Percentiles rank a stretch among this genome's conserved stretches.
Conservation (phyloP, 164 flowering plant species). For the Warburgia ugandensis region DNA sequence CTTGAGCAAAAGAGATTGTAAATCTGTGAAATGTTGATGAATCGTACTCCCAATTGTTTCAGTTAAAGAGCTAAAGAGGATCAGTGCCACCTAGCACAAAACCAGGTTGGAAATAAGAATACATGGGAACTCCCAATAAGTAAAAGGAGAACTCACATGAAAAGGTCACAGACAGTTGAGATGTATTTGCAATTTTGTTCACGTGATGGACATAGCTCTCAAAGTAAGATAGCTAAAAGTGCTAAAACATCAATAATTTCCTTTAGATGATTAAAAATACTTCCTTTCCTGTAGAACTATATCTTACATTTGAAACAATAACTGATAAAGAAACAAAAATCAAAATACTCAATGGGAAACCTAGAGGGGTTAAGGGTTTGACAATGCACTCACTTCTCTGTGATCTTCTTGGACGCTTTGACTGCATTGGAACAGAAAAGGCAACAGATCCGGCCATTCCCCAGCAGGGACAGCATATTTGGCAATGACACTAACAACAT, state of each 20-base stretch:
- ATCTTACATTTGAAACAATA: too few species aligned
- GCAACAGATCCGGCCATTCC: constrained; percentile 91
- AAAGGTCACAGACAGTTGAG: too few species aligned
- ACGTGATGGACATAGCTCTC: background rate
- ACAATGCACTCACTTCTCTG: constrained; percentile 56
- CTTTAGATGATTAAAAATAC: background rate
- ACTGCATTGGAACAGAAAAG: constrained; percentile 90
- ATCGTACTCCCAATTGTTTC: constrained; percentile 88
- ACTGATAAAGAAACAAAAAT: background rate
- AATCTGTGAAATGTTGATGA: constrained; percentile 65
- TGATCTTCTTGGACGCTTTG: constrained; percentile 92
- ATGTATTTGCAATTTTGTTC: background rate
- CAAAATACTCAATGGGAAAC: too few species aligned
- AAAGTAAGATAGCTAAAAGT: background rate
- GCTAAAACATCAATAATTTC: background rate
- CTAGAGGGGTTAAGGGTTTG: background rate
- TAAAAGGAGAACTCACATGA: too few species aligned
- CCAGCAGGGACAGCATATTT: constrained; percentile 93
- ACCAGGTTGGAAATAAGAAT: constrained; percentile 8
- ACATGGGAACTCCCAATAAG: background rate
- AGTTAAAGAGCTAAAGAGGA: constrained; percentile 91
- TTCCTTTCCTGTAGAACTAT: too few species aligned
- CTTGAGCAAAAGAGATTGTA: constrained; percentile 79
- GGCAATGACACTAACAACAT: constrained; percentile 89
- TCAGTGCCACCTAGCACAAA: constrained; percentile 66